Evolutionary conservation across 1,139 yeast species (phyloP), one percentile per base, ranked within the genome.

Genomic region (Kodamaea derodonti): DNA sequence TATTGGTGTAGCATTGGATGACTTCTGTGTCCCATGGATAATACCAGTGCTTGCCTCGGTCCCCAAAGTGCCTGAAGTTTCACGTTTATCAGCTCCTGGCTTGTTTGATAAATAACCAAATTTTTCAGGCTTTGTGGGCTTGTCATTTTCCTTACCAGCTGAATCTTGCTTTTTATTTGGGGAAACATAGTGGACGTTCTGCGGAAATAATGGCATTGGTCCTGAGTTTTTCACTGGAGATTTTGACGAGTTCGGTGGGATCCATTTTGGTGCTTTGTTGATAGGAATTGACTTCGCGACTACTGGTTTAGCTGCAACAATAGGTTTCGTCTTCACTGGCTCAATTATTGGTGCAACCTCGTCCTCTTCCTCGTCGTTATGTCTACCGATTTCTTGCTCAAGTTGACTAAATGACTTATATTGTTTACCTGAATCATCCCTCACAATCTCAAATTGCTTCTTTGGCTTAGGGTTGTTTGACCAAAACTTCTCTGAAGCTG

Each of bases 381-480:
- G 45, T 3, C 30, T 24, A 17, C 41, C 47, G 12, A 57, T 54
- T 7, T 42, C 34, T 1, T 31, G 31, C 32, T 57, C 61, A 36
- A 56, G 45, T n/a, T 53, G 50, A 3, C 48, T 33, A 36, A 58
- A 58, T 4, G 61, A 51, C 20, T 43, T 37, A 31, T 45, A 46
- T 11, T 5, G 10, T 4, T n/a, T 20, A 16, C 23, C 30, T 7
- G 30, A 27, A 17, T 27, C 23, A 20, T 27, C 30, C 11, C 30
- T 15, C 8, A 27, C 22, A 18, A 27, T 27, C 11, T 27, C 30
- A n/a, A 16, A 27, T 24, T 40, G 36, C 23, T 31, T 31, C 17
- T 33, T 36, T 20, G 31, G 31, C 7, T 20, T 20, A n/a, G n/a
- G n/a, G 12, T 6, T 24, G 12, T 24, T 12, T 7, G 26, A 7